Percentiles rank a stretch among this genome's conserved stretches.
phyloP scores from a whole-genome alignment of 352 stramenopile genomes.

The Aphanomyces euteiches region DNA sequence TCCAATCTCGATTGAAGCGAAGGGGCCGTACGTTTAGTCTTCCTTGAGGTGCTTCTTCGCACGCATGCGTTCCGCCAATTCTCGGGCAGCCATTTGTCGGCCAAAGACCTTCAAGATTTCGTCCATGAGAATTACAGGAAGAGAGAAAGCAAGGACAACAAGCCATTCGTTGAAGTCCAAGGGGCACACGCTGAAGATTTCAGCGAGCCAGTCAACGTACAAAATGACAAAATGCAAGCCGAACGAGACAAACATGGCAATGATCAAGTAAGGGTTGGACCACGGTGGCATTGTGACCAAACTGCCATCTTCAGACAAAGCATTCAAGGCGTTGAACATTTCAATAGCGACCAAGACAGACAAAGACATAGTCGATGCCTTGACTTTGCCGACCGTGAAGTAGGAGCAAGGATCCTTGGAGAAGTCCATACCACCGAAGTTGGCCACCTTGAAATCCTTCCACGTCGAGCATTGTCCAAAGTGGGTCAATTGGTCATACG shows the following conservation, averaged over 20 bases:
- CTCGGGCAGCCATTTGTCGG: conserved; percentile 67
- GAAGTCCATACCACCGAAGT: conserved; percentile 87
- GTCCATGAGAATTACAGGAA: conserved; percentile 93
- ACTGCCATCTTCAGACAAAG: conserved; percentile 88
- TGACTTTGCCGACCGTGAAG: conserved; percentile 90
- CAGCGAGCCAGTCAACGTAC: conserved; percentile 89
- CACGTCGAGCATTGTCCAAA: conserved; percentile 89
- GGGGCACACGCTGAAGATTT: conserved; percentile 92
- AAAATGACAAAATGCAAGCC: conserved; percentile 92
- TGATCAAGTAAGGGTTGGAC: conserved; percentile 91
- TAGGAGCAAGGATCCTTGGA: conserved; percentile 89
- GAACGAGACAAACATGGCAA: conserved; percentile 92
- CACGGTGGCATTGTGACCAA: conserved; percentile 91
- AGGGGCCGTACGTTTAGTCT: conserved; percentile 5
- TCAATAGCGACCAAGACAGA: conserved; percentile 93
- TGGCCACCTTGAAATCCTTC: conserved; percentile 90
- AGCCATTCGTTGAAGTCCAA: conserved; percentile 91
- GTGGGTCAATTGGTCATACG: conserved; percentile 85
- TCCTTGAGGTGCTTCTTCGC: conserved; percentile 50
- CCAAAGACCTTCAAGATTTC: conserved; percentile 92
- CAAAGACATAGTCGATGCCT: conserved; percentile 90
- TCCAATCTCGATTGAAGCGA: background rate
- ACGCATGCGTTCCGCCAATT: conserved; percentile 61
- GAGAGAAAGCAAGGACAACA: conserved; percentile 88
- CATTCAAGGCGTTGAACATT: conserved; percentile 95